Conservation (phyloP, 2,329 filamentous ascomycete genomes). For the Albifimbria verrucaria region DNA sequence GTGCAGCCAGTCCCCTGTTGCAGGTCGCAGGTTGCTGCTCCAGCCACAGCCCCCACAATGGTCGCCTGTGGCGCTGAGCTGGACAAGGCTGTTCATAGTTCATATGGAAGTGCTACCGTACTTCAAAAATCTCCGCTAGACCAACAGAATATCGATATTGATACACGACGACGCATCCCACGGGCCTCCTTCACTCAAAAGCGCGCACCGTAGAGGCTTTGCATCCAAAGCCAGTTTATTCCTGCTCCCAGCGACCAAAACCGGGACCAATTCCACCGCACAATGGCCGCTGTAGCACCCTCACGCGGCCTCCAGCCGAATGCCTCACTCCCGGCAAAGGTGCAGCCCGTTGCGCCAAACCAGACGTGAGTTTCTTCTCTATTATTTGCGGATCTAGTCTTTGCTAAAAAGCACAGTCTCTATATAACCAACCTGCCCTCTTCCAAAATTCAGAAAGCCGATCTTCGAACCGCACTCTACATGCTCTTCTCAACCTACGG, state of each 20-base stretch:
- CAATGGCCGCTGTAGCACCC: constrained; percentile 35
- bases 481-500: constrained; percentile 93
- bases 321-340: constrained; percentile 45
- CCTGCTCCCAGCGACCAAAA: too few species aligned
- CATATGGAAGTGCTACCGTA: too few species aligned
- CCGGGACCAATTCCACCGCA: constrained; percentile 8
- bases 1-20: too few species aligned
- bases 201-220: too few species aligned
- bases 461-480: constrained; percentile 84
- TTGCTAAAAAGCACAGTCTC: constrained; percentile 51
- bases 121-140: neutral
- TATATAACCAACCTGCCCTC: constrained; percentile 85
- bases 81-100: neutral
- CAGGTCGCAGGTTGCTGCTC: too few species aligned
- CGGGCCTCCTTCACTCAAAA: neutral
- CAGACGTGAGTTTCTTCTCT: constrained; percentile 61
- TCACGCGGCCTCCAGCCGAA: constrained; percentile 37
- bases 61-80: neutral
- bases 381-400: neutral
- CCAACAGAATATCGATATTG: neutral
- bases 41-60: neutral
- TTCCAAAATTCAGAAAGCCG: constrained; percentile 84
- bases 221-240: too few species aligned
- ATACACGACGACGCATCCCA: neutral
- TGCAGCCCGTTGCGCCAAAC: constrained; percentile 61